Evolutionary conservation across 1,284 basidiomycete species (phyloP), one percentile per base, ranked within the genome.

Genomic region (Ceratobasidium sp.): DNA sequence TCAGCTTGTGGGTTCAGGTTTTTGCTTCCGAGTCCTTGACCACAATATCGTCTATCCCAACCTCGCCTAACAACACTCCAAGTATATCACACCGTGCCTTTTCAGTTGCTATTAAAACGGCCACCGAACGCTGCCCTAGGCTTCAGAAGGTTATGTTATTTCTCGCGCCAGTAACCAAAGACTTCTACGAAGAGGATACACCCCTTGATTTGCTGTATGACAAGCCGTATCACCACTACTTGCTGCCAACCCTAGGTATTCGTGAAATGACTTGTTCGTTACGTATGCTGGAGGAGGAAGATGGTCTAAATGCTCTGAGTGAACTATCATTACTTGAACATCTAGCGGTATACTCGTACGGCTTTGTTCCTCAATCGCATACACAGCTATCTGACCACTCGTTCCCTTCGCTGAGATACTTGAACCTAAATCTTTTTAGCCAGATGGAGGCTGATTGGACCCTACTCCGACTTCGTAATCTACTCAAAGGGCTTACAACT

Each of bases 1-100:
- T n/a, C n/a, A n/a, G n/a, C n/a, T 48, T 52, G 66, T 68, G 66
- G 66, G 50, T 68, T 12, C 23, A 13, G 23, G 44, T 46, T 7
- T 68, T 68, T 28, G 44, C 48, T 6, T 50, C 46, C 13, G 23
- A 23, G 7, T 68, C 64, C 5, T 15, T 66, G 10, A 20, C 46
- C 20, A 17, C 28, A 42, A 44, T 66, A 9, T 40, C 23, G 9
- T 20, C 42, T 42, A 46, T 13, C 44, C 44, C 13, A 46, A 13
- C 7, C 13, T 46, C 44, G 13, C 13, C 13, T 46, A 46, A 46
- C 6, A 13, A 42, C 40, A 3, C 64, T 42, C 40, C 40, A 6
- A 20, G n/a, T 44, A 33, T 44, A 15, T 66, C 64, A 4, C 40
- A 38, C n/a, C 42, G 15, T 17, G 64, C 64, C 26, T 20, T 40